A percentile compares a stretch with the other conserved stretches of the same genome.
Conservation (phyloP, 2,329 filamentous ascomycete species). For the Exophiala alcalophila region DNA sequence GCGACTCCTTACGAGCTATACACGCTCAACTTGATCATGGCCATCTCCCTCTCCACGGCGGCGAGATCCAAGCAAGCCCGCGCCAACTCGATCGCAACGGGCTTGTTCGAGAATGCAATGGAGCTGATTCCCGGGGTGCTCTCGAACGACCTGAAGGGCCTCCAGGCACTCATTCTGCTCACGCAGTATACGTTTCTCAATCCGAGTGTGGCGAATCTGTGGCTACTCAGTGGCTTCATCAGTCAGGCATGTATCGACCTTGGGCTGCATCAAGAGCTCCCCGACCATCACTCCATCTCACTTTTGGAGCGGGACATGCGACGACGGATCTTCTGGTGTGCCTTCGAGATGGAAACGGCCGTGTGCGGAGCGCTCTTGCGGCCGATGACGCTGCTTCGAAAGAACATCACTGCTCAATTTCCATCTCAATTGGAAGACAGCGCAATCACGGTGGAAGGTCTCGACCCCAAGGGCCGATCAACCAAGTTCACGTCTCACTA, state of each 20-base stretch:
- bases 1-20: conserved; percentile 4
- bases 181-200: conserved; percentile 88
- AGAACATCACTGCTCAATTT: conserved; percentile 9
- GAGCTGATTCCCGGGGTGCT: conserved; percentile 5
- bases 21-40: conserved; percentile 12
- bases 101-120: conserved; percentile 11
- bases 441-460: neutral
- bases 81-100: conserved; percentile 6
- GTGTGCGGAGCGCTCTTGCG: conserved; percentile 6
- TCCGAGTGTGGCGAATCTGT: conserved; percentile 85
- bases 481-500: conserved; percentile 4
- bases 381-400: conserved; percentile 6
- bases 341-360: conserved; percentile 15
- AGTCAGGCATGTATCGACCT: conserved; percentile 82
- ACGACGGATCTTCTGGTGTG: conserved; percentile 65
- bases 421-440: conserved; percentile 6
- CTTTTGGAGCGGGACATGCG: conserved; percentile 70
- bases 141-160: conserved; percentile 51
- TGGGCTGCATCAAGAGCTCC: conserved; percentile 87
- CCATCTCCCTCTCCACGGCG: conserved; percentile 13
- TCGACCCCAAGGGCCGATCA: conserved; percentile 1
- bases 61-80: conserved; percentile 11
- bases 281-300: conserved; percentile 64
- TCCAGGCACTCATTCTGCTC: conserved; percentile 80
- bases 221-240: conserved; percentile 88